phyloP scores from a whole-genome alignment of 306 rosid genomes.

The Begonia fuchsioides region DNA sequence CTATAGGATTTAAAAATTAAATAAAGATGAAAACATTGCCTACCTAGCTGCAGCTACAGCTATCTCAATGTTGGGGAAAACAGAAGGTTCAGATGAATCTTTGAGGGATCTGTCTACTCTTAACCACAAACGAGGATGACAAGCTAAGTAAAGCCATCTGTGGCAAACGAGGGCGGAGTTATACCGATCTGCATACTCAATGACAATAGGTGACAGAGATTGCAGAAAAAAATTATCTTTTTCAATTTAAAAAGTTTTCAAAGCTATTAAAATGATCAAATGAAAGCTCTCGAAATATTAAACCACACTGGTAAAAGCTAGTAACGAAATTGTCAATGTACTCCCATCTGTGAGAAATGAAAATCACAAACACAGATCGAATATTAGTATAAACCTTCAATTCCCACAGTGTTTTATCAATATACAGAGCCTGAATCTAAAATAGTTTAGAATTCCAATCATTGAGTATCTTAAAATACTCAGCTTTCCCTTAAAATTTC shows the following conservation, averaged over 20 bases:
- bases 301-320: not conserved
- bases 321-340: too few species aligned
- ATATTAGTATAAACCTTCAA: too few species aligned
- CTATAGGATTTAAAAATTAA: not conserved
- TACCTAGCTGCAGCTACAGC: conserved; percentile 87
- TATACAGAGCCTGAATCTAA: too few species aligned
- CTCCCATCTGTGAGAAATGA: too few species aligned
- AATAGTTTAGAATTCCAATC: too few species aligned
- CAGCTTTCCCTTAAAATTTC: too few species aligned
- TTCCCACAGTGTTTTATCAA: too few species aligned
- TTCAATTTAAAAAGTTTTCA: too few species aligned
- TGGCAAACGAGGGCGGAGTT: conserved; percentile 99
- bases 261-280: too few species aligned
- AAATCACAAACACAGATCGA: too few species aligned
- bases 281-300: not conserved
- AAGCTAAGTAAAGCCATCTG: conserved; percentile 94
- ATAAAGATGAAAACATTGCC: conserved; percentile 9
- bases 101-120: conserved; percentile 76
- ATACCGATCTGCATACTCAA: conserved; percentile 99
- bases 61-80: conserved; percentile 70
- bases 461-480: too few species aligned
- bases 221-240: not conserved
- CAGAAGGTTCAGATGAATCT: conserved; percentile 53
- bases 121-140: conserved; percentile 92
- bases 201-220: conserved; percentile 25